Evolutionary conservation across 2,329 filamentous ascomycete species (phyloP).

Genomic region (Fusarium anthophilum): DNA sequence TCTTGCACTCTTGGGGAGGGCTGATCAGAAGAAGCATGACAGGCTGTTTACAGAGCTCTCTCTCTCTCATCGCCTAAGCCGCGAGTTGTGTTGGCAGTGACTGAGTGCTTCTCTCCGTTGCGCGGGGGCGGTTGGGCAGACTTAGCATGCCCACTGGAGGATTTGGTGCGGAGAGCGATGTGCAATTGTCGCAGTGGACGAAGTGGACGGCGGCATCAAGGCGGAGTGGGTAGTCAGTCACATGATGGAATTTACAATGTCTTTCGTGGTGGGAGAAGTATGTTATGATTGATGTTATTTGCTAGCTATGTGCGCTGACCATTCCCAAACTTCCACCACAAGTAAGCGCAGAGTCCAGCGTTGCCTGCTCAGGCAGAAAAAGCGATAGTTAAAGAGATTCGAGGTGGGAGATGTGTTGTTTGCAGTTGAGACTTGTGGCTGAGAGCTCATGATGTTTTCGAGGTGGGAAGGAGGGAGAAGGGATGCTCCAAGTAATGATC

Average conservation of each 20-base stretch:
- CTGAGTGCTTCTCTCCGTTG: neutral
- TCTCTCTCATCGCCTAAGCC: too few species aligned
- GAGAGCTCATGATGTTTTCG: neutral
- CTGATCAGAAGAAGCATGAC: too few species aligned
- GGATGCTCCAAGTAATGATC: neutral
- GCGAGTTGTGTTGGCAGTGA: neutral
- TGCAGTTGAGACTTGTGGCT: too few species aligned
- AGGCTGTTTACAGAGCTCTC: too few species aligned
- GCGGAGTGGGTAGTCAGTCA: too few species aligned
- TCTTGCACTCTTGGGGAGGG: fast-evolving
- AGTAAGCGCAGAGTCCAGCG: neutral
- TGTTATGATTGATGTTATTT: neutral
- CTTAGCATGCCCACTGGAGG: too few species aligned
- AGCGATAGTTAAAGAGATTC: too few species aligned
- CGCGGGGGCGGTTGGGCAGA: fast-evolving
- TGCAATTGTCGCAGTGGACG: too few species aligned
- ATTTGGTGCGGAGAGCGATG: neutral
- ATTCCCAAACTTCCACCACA: fast-evolving
- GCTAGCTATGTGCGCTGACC: neutral
- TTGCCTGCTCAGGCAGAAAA: too few species aligned
- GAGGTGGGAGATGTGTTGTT: too few species aligned
- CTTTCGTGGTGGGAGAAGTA: neutral
- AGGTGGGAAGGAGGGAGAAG: neutral
- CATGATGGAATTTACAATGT: too few species aligned
- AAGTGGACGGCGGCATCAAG: too few species aligned